Evolutionary conservation across 768 basidiomycete species (phyloP).

Genomic region (Psilocybe subaeruginosa): DNA sequence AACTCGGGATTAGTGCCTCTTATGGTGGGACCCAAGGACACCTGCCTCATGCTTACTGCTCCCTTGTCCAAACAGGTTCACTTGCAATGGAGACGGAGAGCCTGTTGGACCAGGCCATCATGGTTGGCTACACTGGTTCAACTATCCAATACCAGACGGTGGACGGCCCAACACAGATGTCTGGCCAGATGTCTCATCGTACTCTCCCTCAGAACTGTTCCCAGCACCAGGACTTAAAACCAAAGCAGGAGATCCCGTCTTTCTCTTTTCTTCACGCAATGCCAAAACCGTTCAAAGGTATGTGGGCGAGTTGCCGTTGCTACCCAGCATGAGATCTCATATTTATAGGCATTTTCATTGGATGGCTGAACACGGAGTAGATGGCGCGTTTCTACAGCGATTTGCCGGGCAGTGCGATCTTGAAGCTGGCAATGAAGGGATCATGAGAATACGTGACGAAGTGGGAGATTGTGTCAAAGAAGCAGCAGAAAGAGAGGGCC

Average conservation of each 20-base stretch:
- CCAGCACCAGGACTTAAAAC: slow-evolving; percentile 67
- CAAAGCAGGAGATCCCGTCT: slow-evolving; percentile 57
- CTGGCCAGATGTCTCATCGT: slow-evolving; percentile 80
- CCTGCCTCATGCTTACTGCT: not conserved
- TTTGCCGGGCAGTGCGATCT: slow-evolving; percentile 73
- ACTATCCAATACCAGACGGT: slow-evolving; percentile 65
- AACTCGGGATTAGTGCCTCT: not conserved
- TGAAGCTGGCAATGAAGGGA: slow-evolving; percentile 53
- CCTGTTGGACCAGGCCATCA: slow-evolving; percentile 76
- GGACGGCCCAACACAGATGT: slow-evolving; percentile 76
- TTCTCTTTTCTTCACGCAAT: slow-evolving; percentile 80
- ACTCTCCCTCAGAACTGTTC: slow-evolving; percentile 71
- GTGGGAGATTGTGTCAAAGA: slow-evolving; percentile 71
- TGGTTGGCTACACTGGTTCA: slow-evolving; percentile 89
- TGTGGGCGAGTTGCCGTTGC: not conserved
- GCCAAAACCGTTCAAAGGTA: slow-evolving; percentile 70
- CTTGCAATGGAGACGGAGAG: slow-evolving; percentile 68
- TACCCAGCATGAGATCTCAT: slow-evolving; percentile 1
- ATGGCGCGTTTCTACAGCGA: slow-evolving; percentile 82
- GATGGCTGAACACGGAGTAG: slow-evolving; percentile 84
- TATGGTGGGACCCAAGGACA: not conserved
- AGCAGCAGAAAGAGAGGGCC: slow-evolving; percentile 78
- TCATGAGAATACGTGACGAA: slow-evolving; percentile 70
- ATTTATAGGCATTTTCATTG: slow-evolving; percentile 66
- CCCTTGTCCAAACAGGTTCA: slow-evolving; percentile 55